Percentiles rank a stretch among this genome's conserved stretches.
Conservation (phyloP, 768 basidiomycete species). For the Hypsizygus marmoreus region DNA sequence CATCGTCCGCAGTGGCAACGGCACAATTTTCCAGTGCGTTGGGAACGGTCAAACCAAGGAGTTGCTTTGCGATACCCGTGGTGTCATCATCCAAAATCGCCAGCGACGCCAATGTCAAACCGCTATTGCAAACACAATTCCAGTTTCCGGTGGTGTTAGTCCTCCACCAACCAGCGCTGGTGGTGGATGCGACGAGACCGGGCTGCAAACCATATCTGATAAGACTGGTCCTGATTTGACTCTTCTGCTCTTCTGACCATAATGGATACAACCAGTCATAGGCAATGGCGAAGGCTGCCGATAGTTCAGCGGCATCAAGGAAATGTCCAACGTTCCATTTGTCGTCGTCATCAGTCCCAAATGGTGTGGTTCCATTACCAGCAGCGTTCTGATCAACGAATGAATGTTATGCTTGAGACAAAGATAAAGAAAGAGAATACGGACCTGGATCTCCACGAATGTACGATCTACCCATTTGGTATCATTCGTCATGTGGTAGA, state of each 20-base stretch:
- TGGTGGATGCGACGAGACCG: conserved; percentile 58
- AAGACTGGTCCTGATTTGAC: conserved; percentile 68
- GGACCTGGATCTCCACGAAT: conserved; percentile 80
- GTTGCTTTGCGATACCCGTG: conserved; percentile 64
- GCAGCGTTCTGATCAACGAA: conserved; percentile 61
- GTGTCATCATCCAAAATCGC: conserved; percentile 87
- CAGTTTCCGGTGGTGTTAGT: conserved; percentile 82
- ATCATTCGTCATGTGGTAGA: conserved; percentile 87
- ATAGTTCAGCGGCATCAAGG: conserved; percentile 90
- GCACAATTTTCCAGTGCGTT: conserved; percentile 83
- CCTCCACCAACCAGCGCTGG: conserved; percentile 78
- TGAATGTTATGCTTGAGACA: neutral
- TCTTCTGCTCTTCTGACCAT: conserved; percentile 58
- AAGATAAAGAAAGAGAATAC: conserved; percentile 23
- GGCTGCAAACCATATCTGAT: conserved; percentile 74
- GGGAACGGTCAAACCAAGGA: conserved; percentile 68
- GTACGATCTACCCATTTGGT: conserved; percentile 88
- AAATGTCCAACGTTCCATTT: conserved; percentile 92
- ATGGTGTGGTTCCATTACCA: conserved; percentile 63
- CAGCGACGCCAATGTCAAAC: conserved; percentile 85
- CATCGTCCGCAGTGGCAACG: conserved; percentile 61
- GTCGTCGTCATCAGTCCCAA: conserved; percentile 61
- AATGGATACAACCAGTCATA: conserved; percentile 89
- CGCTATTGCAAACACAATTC: conserved; percentile 97
- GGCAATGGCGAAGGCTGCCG: conserved; percentile 85